Evolutionary conservation across 73 alveolate genomes (phyloP), one percentile per base, ranked within the genome.

Genomic region (Tetrahymena malaccensis): DNA sequence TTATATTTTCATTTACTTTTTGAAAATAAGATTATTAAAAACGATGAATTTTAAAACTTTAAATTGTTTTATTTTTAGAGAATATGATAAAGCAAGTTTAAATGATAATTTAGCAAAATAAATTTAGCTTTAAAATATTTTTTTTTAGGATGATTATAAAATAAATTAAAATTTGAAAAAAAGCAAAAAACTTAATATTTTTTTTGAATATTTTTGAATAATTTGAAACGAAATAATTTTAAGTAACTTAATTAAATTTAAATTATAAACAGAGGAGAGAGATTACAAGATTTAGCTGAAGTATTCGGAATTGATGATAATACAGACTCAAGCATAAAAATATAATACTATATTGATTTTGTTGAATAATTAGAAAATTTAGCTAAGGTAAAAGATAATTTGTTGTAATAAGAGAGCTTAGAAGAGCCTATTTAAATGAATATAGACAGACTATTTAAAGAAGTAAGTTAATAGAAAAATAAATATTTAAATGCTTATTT

Each of bases 281-380:
- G 97, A 35, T 50, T 95, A 35, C 55, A 85, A 84, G 94, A 95
- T 55, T 35, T 95, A 34, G 94, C 93, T 95, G 55, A 50, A 22
- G 95, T 95, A 22, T 95, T 95, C 89, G 97, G 97, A 50, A 94
- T 85, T 19, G 97, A 95, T 43, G 95, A 85, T 25, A 56, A 37
- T 95, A 43, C 93, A 85, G 55, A 56, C 11, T 44, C 93, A 93
- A 93, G 95, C 25, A 40, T 94, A 34, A 95, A 95, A 56, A 43
- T 95, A 85, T 50, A 95, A 58, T 93, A 89, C 34, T 95, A 85
- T 35, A 95, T 85, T 33, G 97, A 95, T 44, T 95, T 95, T 95
- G 57, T 95, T 57, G 97, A 95, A 19, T 85, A 95, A 89, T 95
- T 95, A 43, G 97, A 95, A 50, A 95, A 95, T 56, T 35, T 95